Evolutionary conservation across 148 eudicot genomes (phyloP).

Genomic region (Cornus kousa): DNA sequence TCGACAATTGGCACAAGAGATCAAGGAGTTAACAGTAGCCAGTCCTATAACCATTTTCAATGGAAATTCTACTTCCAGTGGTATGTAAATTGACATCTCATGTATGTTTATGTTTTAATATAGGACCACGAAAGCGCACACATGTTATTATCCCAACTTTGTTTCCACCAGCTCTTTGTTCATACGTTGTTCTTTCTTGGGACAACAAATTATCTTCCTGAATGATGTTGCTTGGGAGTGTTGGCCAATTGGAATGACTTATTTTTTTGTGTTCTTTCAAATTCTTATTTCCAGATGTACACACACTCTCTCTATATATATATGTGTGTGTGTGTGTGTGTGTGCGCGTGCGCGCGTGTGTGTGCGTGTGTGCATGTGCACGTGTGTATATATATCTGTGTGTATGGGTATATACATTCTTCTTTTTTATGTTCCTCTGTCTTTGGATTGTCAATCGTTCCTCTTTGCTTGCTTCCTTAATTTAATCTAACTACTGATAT

Average conservation of each 20-base stretch:
- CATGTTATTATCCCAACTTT: neutral
- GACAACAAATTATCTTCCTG: neutral
- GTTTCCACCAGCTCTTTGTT: neutral
- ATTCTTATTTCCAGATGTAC: too few relatives aligned
- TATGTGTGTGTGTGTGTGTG: neutral
- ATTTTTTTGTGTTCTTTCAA: neutral
- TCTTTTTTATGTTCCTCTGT: too few relatives aligned
- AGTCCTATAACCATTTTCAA: slow-evolving; percentile 66
- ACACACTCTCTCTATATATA: neutral
- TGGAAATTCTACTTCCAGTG: slow-evolving; percentile 58
- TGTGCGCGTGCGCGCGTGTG: neutral
- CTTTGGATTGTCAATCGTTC: neutral
- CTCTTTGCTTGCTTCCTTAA: neutral
- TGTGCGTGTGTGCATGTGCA: too few relatives aligned
- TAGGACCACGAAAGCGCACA: neutral
- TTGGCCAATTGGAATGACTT: slow-evolving; percentile 2
- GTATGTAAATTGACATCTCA: slow-evolving; percentile 34
- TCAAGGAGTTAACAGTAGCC: slow-evolving; percentile 65
- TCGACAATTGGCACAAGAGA: slow-evolving; percentile 84
- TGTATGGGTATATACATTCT: neutral
- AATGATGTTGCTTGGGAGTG: neutral
- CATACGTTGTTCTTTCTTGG: neutral
- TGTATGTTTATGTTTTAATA: neutral
- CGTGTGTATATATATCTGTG: too few relatives aligned
- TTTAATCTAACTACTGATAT: neutral